Evolutionary conservation across 768 basidiomycete genomes (phyloP), one percentile per base, ranked within the genome.

Genomic region (Pulveroboletus sp.): DNA sequence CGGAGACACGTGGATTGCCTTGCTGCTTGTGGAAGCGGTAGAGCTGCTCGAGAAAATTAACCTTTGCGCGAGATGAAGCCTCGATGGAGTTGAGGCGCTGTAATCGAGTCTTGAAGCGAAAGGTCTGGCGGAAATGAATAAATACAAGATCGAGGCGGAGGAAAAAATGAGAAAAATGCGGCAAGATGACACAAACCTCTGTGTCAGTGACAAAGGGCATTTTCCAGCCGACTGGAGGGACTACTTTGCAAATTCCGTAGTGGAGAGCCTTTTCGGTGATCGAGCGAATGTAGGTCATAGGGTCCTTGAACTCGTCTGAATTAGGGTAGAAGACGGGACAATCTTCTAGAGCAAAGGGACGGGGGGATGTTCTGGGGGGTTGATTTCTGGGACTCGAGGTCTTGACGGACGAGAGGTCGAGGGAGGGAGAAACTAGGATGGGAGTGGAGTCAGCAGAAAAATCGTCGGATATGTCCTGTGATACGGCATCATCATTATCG

Each of bases 21-120:
- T 94, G 93, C 68, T 97, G 94, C 60, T 89, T 86, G 71, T 98
- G 96, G 69, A 88, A 99, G 59, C 91, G 87, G 70, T 94, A 94
- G 43, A 99, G 79, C 70, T 96, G 93, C 68, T 98, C 95, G 57
- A 97, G 72, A 71, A 96, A 98, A 74, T 96, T 98, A 68, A 98
- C 73, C 71, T 94, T 96, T 44, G 96, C 95, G 59, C 96, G 77
- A 53, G 93, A 94, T 32, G 94, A 89, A 14, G 96, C 96, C 72
- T 98, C 95, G 57, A 99, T 92, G 55, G 91, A 93, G 69, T 97
- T 97, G 62, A 99, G 76, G 55, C 89, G 83, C 69, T 96, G 93
- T 38, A 98, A 72, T 44, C 96, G 84, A 45, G 95, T 99, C 71
- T 90, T 91, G 74, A 99, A 99, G 43, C 92, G 88, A 73, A 96